phyloP scores from a whole-genome alignment of 2,329 filamentous ascomycete genomes.

The Hypoxylon sp. region DNA sequence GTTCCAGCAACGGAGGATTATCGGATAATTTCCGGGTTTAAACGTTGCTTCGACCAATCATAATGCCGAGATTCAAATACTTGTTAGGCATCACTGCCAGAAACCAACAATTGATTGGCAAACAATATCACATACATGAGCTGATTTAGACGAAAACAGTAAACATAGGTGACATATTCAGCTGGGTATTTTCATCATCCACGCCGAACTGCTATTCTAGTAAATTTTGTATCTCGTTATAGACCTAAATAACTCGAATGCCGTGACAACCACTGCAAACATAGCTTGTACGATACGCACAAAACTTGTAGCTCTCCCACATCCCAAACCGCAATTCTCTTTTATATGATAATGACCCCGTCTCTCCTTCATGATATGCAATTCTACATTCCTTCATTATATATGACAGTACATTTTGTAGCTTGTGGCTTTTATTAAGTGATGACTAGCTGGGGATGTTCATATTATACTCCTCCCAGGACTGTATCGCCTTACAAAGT shows the following conservation, averaged over 20 bases:
- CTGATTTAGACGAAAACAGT: neutral
- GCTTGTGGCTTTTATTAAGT: conserved; percentile 31
- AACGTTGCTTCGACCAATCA: conserved; percentile 25
- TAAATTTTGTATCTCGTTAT: neutral
- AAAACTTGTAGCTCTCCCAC: neutral
- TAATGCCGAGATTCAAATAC: neutral
- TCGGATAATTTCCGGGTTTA: conserved; percentile 27
- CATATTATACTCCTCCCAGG: conserved; percentile 33
- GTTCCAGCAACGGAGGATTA: conserved; percentile 31
- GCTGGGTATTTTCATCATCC: conserved; percentile 16
- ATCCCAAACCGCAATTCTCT: conserved; percentile 6
- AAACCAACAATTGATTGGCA: conserved; percentile 16
- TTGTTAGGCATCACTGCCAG: conserved; percentile 3
- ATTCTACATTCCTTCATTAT: conserved; percentile 13
- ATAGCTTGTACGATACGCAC: neutral
- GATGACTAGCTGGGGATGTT: conserved; percentile 25
- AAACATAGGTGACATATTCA: neutral
- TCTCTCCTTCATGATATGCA: conserved; percentile 15
- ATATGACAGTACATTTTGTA: conserved; percentile 19
- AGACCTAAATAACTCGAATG: neutral
- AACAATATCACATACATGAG: neutral
- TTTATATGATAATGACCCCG: neutral
- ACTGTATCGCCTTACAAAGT: conserved; percentile 13
- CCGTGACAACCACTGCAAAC: neutral
- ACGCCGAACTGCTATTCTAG: neutral